Evolutionary conservation across 305 asterid genomes (phyloP), one percentile per base, ranked within the genome.

Genomic region (Fraxinus paxiana): DNA sequence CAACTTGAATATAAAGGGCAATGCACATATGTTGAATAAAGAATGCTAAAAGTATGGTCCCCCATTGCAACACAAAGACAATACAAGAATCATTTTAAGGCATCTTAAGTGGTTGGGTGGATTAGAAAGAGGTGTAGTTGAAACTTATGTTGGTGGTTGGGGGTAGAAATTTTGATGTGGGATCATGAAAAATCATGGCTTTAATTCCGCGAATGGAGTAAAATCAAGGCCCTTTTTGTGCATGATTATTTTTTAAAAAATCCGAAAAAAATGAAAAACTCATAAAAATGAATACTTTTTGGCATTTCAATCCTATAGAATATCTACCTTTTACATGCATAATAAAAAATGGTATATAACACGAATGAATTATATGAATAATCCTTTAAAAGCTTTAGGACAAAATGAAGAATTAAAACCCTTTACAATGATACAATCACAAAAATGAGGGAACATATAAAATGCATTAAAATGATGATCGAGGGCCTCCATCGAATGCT

Each of bases 21-120:
- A 26, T 15, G 31, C 13, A 43, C 10, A 31, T 43, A 76, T 67
- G 51, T 33, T 18, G 28, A 9, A 70, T 6, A 37, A 54, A 71
- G 78, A 74, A 22, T 69, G 74, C 48, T 9, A 18, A 31, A 38
- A 74, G 31, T 71, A 85, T 83, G 70, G 71, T 71, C 78, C 77
- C 72, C 30, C 26, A 35, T 75, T 56, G 71, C 79, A 80, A 79
- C 35, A 74, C 9, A 83, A 83, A 82, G 83, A 76, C 33, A 80
- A 79, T 84, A 86, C 22, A 71, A 86, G 83, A 75, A 84, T 88
- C 54, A 54, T 3, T 61, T 15, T 13, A 13, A 31, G 77, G 59
- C 67, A 48, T 71, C 81, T 51, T 20, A n/a, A 70, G 80, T 48
- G 61, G 76, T 71, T 79, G 80, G 75, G 82, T 65, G 73, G 73